Evolutionary conservation across 345 rosid genomes (phyloP).

Genomic region (Moricandia arvensis): DNA sequence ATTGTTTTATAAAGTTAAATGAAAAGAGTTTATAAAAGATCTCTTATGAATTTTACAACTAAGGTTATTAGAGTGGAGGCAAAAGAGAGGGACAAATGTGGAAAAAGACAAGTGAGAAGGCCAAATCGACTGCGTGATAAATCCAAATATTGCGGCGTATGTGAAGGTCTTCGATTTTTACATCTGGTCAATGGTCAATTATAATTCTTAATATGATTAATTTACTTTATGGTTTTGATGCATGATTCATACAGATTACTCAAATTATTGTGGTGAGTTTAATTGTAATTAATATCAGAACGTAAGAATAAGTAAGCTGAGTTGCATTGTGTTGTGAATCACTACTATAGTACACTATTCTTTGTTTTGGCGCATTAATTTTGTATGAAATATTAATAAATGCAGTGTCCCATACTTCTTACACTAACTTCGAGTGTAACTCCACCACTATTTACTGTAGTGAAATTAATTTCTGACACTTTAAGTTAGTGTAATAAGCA

Average conservation of each 20-base stretch:
- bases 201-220: background rate
- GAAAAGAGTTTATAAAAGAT: background rate
- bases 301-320: background rate
- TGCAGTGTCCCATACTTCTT: background rate
- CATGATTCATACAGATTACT: background rate
- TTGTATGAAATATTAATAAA: background rate
- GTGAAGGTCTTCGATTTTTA: conserved; percentile 7
- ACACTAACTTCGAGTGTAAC: conserved; percentile 36
- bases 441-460: conserved; percentile 18
- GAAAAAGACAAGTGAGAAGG: conserved; percentile 30
- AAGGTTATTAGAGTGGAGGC: background rate
- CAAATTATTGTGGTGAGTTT: background rate
- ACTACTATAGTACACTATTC: background rate
- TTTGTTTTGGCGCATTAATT: background rate
- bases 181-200: conserved; percentile 23
- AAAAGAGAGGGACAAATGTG: conserved; percentile 32
- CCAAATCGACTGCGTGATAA: conserved; percentile 23
- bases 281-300: background rate
- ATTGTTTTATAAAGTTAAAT: background rate
- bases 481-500: too few species aligned
- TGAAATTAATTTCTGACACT: conserved; percentile 9
- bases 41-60: background rate
- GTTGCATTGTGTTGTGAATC: background rate
- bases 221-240: background rate
- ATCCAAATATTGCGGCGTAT: conserved; percentile 35